Conservation (phyloP, 257 asterid genomes). For the Penstemon davidsonii region DNA sequence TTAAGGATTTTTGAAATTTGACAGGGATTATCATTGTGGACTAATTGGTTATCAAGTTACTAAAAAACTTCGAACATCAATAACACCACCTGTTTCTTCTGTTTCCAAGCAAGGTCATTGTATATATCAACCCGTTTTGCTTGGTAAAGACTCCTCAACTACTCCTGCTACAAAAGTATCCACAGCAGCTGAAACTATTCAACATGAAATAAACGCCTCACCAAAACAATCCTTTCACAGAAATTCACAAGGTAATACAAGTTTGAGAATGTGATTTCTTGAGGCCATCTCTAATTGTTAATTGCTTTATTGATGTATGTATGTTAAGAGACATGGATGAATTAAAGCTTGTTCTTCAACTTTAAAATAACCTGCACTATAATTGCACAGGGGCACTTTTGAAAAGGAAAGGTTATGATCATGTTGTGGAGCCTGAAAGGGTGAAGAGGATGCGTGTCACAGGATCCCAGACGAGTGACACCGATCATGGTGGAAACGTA, state of each 20-base stretch:
- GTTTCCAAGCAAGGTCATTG: conserved; percentile 35
- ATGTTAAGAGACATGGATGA: conserved; percentile 19
- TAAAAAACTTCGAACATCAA: conserved; percentile 37
- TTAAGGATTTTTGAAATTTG: conserved; percentile 27
- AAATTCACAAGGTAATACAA: conserved; percentile 31
- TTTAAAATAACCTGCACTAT: background rate
- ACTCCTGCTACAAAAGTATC: conserved; percentile 33
- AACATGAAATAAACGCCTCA: conserved; percentile 20
- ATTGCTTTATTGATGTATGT: conserved; percentile 17
- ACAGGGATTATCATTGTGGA: conserved; percentile 77
- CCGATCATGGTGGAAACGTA: conserved; percentile 27
- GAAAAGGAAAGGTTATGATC: conserved; percentile 53
- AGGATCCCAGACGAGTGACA: conserved; percentile 27
- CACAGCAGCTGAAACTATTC: conserved; percentile 32
- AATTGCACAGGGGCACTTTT: conserved; percentile 31
- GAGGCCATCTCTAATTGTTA: conserved; percentile 3
- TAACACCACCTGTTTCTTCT: conserved; percentile 32
- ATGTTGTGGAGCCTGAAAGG: conserved; percentile 43
- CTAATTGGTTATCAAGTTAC: conserved; percentile 63
- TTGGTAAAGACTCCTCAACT: conserved; percentile 35
- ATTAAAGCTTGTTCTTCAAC: conserved; percentile 7
- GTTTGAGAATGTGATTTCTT: too few relatives aligned
- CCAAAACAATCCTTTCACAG: conserved; percentile 25
- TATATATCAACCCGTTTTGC: conserved; percentile 47
- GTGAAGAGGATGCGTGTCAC: conserved; percentile 39